A percentile compares a stretch with the other conserved stretches of the same genome.
Conservation (phyloP, 2,329 filamentous ascomycete species). For the Thermothelomyces thermophilus region DNA sequence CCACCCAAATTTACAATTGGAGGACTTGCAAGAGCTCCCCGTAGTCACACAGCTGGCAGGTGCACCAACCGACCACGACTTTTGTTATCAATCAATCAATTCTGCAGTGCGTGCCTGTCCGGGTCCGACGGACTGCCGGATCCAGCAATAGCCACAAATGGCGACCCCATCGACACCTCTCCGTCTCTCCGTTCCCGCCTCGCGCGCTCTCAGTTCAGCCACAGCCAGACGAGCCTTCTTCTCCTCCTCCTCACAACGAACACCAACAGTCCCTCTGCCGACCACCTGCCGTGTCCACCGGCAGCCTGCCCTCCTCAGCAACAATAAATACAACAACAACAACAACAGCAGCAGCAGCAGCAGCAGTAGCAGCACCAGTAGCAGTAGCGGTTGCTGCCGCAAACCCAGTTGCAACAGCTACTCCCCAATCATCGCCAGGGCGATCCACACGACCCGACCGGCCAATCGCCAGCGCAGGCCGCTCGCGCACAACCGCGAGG, state of each 20-base stretch:
- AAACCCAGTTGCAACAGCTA: too few species aligned
- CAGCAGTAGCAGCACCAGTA: too few species aligned
- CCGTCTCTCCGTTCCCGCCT: slow-evolving; percentile 3
- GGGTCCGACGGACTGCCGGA: too few species aligned
- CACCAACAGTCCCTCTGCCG: background rate
- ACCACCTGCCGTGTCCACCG: background rate
- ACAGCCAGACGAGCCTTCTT: background rate
- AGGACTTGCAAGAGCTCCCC: background rate
- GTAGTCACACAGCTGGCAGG: too few species aligned
- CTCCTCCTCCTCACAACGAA: background rate
- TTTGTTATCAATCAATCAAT: too few species aligned
- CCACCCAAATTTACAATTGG: slow-evolving; percentile 13
- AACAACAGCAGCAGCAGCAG: too few species aligned
- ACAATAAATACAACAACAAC: background rate
- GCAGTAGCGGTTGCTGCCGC: too few species aligned
- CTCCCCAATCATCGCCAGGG: too few species aligned
- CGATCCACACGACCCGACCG: slow-evolving; percentile 9
- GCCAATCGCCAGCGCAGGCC: background rate
- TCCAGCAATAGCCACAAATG: slow-evolving; percentile 4
- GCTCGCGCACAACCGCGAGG: slow-evolving; percentile 25
- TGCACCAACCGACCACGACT: too few species aligned
- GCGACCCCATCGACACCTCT: slow-evolving; percentile 1
- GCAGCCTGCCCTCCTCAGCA: background rate
- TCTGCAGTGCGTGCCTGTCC: too few species aligned
- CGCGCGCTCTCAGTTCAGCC: background rate